These are phyloP conservation scores for Punica granatum DNA, from an alignment of 345 rosid genomes.

Conservation along the genomic window DNA sequence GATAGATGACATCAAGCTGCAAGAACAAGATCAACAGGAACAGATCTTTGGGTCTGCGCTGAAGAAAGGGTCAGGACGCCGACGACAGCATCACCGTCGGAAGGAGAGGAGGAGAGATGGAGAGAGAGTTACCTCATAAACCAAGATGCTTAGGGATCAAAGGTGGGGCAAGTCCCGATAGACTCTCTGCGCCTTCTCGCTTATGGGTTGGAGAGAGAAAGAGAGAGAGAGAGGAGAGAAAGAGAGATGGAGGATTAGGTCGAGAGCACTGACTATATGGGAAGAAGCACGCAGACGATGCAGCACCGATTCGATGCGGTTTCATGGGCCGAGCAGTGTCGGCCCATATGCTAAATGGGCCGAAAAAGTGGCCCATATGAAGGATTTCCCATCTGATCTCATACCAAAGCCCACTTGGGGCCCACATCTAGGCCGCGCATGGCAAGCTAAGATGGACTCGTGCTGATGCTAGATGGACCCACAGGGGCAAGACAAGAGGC, in stretches of 20 bases:
- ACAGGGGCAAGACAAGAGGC: no score
- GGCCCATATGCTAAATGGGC: background rate
- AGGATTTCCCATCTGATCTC: background rate
- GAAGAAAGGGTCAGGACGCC: background rate
- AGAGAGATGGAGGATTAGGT: conserved; percentile 6
- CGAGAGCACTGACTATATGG: background rate
- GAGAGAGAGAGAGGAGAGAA: background rate
- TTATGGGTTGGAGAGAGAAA: background rate
- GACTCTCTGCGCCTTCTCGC: conserved; percentile 6
- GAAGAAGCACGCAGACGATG: background rate
- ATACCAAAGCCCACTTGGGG: background rate
- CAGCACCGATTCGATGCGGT: background rate
- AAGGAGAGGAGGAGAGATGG: background rate
- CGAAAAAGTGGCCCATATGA: no score
- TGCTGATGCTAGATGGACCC: no score
- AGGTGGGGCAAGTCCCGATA: conserved; percentile 4
- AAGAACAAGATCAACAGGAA: background rate
- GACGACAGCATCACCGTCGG: background rate
- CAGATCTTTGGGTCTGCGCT: background rate
- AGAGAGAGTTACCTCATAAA: conserved; percentile 13
- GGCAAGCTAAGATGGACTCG: no score
- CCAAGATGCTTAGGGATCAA: conserved; percentile 15
- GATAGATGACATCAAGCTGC: background rate
- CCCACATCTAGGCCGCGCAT: no score
- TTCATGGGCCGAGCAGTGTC: background rate